These are phyloP conservation scores for Salix udensis DNA, from an alignment of 345 rosid genomes.

Conservation along the genomic window DNA sequence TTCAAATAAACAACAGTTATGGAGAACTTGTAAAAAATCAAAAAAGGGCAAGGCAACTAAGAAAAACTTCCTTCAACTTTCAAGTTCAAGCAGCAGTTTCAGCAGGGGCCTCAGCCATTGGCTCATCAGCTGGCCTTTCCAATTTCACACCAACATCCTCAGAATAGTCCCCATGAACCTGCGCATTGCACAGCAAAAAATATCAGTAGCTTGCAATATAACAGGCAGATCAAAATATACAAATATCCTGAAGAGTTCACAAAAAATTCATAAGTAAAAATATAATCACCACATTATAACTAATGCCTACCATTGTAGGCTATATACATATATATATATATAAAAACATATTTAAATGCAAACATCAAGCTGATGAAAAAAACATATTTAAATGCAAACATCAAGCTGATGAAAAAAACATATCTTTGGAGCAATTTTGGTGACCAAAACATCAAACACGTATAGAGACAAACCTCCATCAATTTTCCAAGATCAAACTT, in stretches of 20 bases:
- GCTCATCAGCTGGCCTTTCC: conserved; percentile 80
- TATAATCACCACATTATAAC: background rate
- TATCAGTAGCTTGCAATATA: background rate
- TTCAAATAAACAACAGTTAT: too few relatives aligned
- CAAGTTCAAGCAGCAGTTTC: conserved; percentile 21
- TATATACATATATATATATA: background rate
- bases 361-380: background rate
- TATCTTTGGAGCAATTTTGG: background rate
- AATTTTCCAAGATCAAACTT: conserved; percentile 97
- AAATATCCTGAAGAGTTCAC: background rate
- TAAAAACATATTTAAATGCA: background rate
- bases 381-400: background rate
- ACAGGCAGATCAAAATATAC: background rate
- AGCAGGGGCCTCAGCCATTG: conserved; percentile 51
- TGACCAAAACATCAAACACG: too few relatives aligned
- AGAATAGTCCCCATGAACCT: conserved; percentile 85
- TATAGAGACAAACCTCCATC: conserved; percentile 57
- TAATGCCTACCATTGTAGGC: background rate
- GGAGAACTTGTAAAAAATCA: background rate
- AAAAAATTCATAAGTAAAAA: too few relatives aligned
- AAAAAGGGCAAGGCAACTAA: background rate
- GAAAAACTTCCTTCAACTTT: background rate
- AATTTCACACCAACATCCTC: conserved; percentile 82
- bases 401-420: background rate
- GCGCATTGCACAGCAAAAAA: conserved; percentile 1